phyloP scores from a whole-genome alignment of 2,329 filamentous ascomycete species.

The Fusarium dlaminii region DNA sequence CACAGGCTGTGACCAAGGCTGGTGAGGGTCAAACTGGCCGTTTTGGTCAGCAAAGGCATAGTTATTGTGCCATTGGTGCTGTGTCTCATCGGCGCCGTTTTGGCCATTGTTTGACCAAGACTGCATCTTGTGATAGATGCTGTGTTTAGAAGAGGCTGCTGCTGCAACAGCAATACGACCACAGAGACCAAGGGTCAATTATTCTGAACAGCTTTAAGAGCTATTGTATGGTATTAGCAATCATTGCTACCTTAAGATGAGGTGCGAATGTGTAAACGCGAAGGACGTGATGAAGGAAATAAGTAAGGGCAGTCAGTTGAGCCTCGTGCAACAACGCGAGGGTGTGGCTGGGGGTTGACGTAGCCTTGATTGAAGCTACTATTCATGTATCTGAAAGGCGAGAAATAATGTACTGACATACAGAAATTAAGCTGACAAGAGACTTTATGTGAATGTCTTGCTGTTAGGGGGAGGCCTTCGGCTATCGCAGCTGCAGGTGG shows the following conservation, averaged over 20 bases:
- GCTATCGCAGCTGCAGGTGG: conserved; percentile 35
- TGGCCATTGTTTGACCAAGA: conserved; percentile 52
- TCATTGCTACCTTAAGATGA: conserved; percentile 35
- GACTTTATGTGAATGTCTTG: conserved; percentile 29
- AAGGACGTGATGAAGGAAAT: conserved; percentile 23
- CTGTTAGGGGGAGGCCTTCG: conserved; percentile 33
- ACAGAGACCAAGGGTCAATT: conserved; percentile 39
- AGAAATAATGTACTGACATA: conserved; percentile 40
- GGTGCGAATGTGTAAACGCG: conserved; percentile 30
- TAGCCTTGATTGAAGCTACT: conserved; percentile 28
- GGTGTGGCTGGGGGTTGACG: conserved; percentile 30
- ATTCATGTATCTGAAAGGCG: conserved; percentile 18
- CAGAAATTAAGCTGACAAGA: conserved; percentile 22
- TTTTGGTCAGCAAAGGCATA: conserved; percentile 48
- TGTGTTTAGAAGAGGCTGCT: conserved; percentile 35
- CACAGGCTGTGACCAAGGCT: conserved; percentile 52
- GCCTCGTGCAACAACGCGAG: conserved; percentile 14
- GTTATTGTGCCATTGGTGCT: conserved; percentile 48
- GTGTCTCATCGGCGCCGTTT: conserved; percentile 49
- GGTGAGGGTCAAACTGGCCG: conserved; percentile 52
- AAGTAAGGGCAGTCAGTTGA: conserved; percentile 2
- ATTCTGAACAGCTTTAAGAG: conserved; percentile 37
- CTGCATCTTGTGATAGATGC: conserved; percentile 49
- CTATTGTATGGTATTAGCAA: conserved; percentile 47
- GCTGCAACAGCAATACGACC: conserved; percentile 34